Percentiles rank a stretch among this genome's conserved stretches.
These are phyloP conservation scores for Chlamydomonas sphaeroides DNA, from an alignment of 139 green algal species.

Conservation along the genomic window DNA sequence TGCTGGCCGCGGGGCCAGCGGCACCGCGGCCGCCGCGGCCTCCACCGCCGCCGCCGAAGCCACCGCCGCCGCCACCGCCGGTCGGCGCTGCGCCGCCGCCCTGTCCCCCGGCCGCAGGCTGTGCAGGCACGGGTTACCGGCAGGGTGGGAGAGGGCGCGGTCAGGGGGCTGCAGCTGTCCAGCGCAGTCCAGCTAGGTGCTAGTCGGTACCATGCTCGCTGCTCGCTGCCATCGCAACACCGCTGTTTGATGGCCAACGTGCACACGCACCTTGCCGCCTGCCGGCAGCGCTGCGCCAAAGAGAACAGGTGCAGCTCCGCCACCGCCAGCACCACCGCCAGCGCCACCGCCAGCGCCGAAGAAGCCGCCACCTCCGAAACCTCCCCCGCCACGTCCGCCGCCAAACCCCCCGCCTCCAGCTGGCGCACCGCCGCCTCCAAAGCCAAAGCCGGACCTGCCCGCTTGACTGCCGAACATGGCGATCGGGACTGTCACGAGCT, in stretches of 20 bases:
- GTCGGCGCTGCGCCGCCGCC: too few species aligned
- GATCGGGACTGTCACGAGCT: too few species aligned
- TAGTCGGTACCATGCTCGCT: neutral
- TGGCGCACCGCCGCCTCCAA: neutral
- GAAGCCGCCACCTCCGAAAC: conserved; percentile 3
- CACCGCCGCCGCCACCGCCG: too few species aligned
- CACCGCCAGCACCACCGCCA: neutral
- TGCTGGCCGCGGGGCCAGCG: too few species aligned
- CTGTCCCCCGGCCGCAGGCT: too few species aligned
- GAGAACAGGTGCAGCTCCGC: too few species aligned
- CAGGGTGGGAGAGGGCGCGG: too few species aligned
- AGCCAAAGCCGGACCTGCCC: neutral
- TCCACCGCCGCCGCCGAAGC: too few species aligned
- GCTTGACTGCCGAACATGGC: too few species aligned
- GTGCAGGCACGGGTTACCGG: too few species aligned
- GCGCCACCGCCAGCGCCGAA: neutral
- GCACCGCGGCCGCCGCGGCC: too few species aligned
- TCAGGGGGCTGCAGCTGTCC: neutral
- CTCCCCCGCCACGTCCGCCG: neutral
- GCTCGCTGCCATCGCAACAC: neutral
- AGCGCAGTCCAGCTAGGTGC: neutral
- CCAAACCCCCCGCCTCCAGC: neutral
- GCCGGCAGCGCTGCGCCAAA: conserved; percentile 2
- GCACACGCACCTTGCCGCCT: conserved; percentile 5
- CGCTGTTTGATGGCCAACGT: too few species aligned